Conservation (phyloP, 306 rosid species). For the Mucuna pruriens region DNA sequence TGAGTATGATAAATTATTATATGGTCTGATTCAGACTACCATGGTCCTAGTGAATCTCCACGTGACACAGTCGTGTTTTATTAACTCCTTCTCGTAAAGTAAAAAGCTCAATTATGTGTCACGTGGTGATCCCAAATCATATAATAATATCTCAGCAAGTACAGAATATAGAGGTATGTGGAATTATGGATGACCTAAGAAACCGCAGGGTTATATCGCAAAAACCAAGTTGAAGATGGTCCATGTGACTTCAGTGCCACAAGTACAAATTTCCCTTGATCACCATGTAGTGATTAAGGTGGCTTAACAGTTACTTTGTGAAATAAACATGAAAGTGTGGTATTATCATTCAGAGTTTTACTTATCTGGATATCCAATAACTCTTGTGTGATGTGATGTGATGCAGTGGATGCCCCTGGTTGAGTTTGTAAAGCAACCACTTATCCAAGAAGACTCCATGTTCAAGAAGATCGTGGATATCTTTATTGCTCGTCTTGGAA, state of each 20-base stretch:
- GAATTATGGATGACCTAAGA: not conserved
- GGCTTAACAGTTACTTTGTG: not conserved
- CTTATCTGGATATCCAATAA: conserved; percentile 2
- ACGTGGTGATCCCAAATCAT: too few relatives aligned
- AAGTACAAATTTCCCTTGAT: not conserved
- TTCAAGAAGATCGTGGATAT: conserved; percentile 80
- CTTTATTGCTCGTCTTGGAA: conserved; percentile 73
- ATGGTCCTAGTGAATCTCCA: too few relatives aligned
- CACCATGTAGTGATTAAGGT: not conserved
- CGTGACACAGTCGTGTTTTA: too few relatives aligned
- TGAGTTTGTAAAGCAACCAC: conserved; percentile 87
- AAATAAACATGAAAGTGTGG: not conserved
- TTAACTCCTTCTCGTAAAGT: too few relatives aligned
- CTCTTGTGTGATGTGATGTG: conserved; percentile 7
- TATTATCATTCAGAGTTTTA: not conserved
- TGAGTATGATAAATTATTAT: too few relatives aligned
- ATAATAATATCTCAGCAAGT: too few relatives aligned
- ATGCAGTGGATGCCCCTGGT: conserved; percentile 91
- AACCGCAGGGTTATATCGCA: not conserved
- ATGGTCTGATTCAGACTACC: too few relatives aligned
- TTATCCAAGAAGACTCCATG: conserved; percentile 79
- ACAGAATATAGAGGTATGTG: not conserved
- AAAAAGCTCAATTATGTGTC: too few relatives aligned
- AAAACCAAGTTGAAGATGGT: not conserved
- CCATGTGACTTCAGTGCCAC: not conserved